Percentiles rank a stretch among this genome's conserved stretches.
phyloP scores from a whole-genome alignment of 768 basidiomycete species.

The Amanita fuliginea region DNA sequence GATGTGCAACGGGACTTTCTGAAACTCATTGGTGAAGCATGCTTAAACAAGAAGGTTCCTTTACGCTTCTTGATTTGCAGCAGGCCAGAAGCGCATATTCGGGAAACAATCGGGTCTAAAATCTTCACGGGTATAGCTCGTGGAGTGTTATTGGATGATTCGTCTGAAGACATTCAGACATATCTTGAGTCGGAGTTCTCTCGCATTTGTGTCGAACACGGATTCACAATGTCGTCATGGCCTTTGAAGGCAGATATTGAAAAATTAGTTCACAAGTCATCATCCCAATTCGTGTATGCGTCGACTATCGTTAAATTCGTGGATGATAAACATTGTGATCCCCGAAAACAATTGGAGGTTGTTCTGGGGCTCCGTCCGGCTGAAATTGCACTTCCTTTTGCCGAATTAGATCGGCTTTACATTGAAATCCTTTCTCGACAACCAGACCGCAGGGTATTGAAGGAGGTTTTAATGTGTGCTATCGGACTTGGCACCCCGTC shows the following conservation, averaged over 20 bases:
- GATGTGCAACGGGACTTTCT: not conserved
- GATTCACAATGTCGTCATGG: not conserved
- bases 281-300: not conserved
- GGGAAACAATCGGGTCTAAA: not conserved
- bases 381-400: not conserved
- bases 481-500: not conserved
- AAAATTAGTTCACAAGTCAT: not conserved
- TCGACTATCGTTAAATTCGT: not conserved
- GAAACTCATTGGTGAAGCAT: not conserved
- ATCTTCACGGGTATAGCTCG: not conserved
- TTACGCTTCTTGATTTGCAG: not conserved
- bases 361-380: not conserved
- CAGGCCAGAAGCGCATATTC: not conserved
- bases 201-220: not conserved
- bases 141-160: not conserved
- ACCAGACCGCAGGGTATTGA: not conserved
- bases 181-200: not conserved
- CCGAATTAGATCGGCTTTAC: not conserved
- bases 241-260: not conserved
- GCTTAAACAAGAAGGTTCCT: not conserved
- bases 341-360: not conserved
- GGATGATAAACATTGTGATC: not conserved
- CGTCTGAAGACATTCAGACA: not conserved
- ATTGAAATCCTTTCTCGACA: not conserved
- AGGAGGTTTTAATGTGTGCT: not conserved